Evolutionary conservation across 1,284 basidiomycete species (phyloP).

Genomic region (Omphalotus olearius): DNA sequence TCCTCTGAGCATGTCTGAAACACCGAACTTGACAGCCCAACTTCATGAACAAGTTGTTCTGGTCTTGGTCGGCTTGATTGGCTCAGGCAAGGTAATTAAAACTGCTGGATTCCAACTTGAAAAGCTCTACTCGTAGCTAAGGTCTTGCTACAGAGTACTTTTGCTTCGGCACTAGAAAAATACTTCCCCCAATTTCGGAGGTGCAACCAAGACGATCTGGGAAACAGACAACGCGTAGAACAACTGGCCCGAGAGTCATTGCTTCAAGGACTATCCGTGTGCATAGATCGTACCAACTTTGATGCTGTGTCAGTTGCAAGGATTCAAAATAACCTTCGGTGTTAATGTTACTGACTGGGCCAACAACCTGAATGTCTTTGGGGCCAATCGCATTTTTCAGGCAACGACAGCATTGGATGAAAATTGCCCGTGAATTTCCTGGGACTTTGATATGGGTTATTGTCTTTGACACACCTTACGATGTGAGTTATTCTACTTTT

Average conservation of each 20-base stretch:
- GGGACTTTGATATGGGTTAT: constrained; percentile 61
- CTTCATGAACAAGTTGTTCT: constrained; percentile 43
- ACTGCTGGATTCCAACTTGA: neutral
- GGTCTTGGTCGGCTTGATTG: constrained; percentile 66
- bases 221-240: constrained; percentile 55
- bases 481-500: constrained; percentile 42
- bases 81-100: constrained; percentile 59
- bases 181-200: constrained; percentile 51
- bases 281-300: constrained; percentile 72
- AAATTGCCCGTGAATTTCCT: constrained; percentile 60
- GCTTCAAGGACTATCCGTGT: constrained; percentile 54
- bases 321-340: neutral
- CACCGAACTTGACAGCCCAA: neutral
- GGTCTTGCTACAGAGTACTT: constrained; percentile 51
- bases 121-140: neutral
- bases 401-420: constrained; percentile 67
- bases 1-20: too few relatives aligned
- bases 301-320: constrained; percentile 29
- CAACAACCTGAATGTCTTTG: neutral
- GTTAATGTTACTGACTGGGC: neutral
- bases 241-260: constrained; percentile 46
- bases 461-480: constrained; percentile 68
- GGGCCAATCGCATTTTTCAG: constrained; percentile 29
- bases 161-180: constrained; percentile 57
- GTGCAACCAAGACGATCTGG: constrained; percentile 70